Base-by-base conservation (phyloP, 2,329 filamentous ascomycete genomes). In the Aspergillus thermomutatus region DNA sequence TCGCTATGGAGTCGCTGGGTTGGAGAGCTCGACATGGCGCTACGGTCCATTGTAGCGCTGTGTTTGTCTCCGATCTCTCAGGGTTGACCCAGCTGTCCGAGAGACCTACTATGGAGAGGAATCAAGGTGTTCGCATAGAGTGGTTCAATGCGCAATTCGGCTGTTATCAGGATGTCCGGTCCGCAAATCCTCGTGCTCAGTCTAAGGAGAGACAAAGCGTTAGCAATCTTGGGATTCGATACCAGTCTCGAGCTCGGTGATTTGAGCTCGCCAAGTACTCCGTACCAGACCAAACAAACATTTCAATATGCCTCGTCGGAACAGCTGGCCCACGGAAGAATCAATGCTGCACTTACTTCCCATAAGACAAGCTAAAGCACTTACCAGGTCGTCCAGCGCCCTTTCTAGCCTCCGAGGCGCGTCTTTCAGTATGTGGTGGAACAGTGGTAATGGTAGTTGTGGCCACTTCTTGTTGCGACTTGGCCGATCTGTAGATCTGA, bases 21-120 rank as follows among this genome's bases (percentile, higher is more conserved):
- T 71, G 84, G 83, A 60, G 77, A 78, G 70, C 90, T 89, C 65
- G 85, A 85, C 54, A 87, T 88, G n/a, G 87, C 75, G 89, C 86
- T 70, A 83, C 84, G 17, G 88, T 87, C 40, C 89, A 77, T 50
- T 83, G 79, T 75, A 90, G 91, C 49, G 77, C 73, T 75, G 77
- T 77, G 58, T 48, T 62, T 56, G 53, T 27, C 52, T 31, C 14
- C 27, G 31, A 41, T 37, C 49, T 47, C 40, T 49, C 51, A 28
- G 28, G 25, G 19, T 34, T 40, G 21, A 23, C 11, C 21, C 23
- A 26, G 43, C 43, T 46, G 21, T 41, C 43, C 23, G 43, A 46
- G 43, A 46, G 43, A 46, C 7, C 43, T 46, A 23, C 1, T 23
- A 23, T 23, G 19, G n/a, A 23, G 21, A 46, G 8, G 23, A 5